Percentiles rank a stretch among this genome's conserved stretches.
Conservation (phyloP, 2,329 filamentous ascomycete species). For the Cladosporium sp. region DNA sequence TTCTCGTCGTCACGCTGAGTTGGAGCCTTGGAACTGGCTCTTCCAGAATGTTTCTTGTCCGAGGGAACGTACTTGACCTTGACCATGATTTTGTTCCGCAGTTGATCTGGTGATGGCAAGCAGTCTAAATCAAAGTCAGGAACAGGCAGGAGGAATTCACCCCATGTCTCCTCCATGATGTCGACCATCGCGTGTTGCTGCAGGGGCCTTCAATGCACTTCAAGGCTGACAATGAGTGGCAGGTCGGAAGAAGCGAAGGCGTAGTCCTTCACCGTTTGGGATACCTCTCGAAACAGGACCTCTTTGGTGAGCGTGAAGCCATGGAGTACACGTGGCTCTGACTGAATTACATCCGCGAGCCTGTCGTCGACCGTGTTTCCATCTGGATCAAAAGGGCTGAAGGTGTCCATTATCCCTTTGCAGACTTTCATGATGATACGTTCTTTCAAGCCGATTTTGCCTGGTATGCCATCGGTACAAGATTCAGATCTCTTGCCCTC, state of each 20-base stretch:
- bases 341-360: conserved; percentile 27
- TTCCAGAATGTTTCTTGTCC: too few relatives aligned
- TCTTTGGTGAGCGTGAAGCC: conserved; percentile 78
- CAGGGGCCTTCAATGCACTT: conserved; percentile 77
- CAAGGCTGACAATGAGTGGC: conserved; percentile 86
- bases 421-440: conserved; percentile 22
- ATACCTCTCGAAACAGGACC: conserved; percentile 83
- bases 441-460: conserved; percentile 29
- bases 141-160: conserved; percentile 68
- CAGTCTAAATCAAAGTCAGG: conserved; percentile 59
- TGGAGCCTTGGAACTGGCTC: too few relatives aligned
- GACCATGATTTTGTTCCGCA: conserved; percentile 72
- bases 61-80: conserved; percentile 49
- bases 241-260: conserved; percentile 72
- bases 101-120: conserved; percentile 60
- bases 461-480: conserved; percentile 18
- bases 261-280: conserved; percentile 72
- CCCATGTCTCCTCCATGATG: conserved; percentile 91
- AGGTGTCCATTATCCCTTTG: conserved; percentile 5
- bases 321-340: conserved; percentile 37
- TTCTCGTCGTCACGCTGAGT: conserved; percentile 25
- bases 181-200: conserved; percentile 91
- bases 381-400: conserved; percentile 32
- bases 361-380: conserved; percentile 16
- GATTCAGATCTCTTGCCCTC: conserved; percentile 17